Conservation (phyloP, 805 yeast species). For the Starmera amethionina region DNA sequence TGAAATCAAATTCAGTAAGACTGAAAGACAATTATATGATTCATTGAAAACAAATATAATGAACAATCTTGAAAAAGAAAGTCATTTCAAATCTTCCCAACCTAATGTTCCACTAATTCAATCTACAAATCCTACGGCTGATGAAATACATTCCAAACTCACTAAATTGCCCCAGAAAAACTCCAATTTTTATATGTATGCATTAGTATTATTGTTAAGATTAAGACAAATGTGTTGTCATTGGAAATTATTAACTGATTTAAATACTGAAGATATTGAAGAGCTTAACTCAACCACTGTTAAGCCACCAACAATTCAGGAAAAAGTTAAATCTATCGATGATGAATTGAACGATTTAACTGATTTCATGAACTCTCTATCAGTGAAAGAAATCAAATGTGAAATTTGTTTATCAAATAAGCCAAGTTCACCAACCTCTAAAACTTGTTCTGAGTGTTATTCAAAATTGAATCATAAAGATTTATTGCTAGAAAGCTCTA, state of each 20-base stretch:
- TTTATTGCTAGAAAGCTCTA: constrained; percentile 19
- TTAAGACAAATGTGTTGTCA: constrained; percentile 29
- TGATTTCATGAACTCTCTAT: constrained; percentile 12
- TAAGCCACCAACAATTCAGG: not conserved
- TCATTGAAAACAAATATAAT: constrained; percentile 12
- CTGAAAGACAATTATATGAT: constrained; percentile 20
- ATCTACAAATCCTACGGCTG: too few relatives aligned
- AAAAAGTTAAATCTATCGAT: constrained; percentile 1
- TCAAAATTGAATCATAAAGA: constrained; percentile 9
- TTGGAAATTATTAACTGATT: constrained; percentile 15
- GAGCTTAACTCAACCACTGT: constrained; percentile 4
- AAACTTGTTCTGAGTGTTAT: constrained; percentile 2
- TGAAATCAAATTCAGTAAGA: constrained; percentile 14
- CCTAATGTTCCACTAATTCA: too few relatives aligned
- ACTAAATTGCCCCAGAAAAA: not conserved
- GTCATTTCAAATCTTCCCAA: too few relatives aligned
- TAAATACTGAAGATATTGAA: constrained; percentile 7
- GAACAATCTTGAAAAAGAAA: constrained; percentile 1
- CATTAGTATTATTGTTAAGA: constrained; percentile 22
- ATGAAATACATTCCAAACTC: constrained; percentile 2
- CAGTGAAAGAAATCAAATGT: constrained; percentile 16
- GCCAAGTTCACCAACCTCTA: constrained; percentile 7
- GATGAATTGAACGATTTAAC: constrained; percentile 13
- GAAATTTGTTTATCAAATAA: constrained; percentile 12
- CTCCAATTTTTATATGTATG: constrained; percentile 14